phyloP scores from a whole-genome alignment of 2,329 filamentous ascomycete genomes.

The Hypoxylon sp. region DNA sequence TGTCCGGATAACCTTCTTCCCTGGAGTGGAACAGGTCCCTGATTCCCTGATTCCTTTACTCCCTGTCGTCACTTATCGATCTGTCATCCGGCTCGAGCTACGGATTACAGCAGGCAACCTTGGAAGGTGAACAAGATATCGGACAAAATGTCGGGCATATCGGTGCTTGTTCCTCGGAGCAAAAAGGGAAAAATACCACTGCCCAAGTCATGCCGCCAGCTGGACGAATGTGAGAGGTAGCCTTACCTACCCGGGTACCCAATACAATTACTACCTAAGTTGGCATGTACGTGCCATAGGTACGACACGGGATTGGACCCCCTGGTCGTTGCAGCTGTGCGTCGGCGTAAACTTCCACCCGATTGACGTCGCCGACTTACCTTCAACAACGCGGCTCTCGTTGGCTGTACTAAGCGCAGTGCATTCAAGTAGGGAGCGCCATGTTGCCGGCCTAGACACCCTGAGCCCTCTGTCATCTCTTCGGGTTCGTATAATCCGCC shows the following conservation, averaged over 20 bases:
- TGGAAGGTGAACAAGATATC: conserved; percentile 27
- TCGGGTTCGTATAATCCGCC: conserved; percentile 27
- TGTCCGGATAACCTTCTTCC: conserved; percentile 49
- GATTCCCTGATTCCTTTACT: conserved; percentile 31
- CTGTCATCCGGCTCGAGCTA: conserved; percentile 33
- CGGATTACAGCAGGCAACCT: conserved; percentile 13
- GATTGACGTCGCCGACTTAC: conserved; percentile 42
- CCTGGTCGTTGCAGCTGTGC: conserved; percentile 39
- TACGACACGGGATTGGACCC: conserved; percentile 34
- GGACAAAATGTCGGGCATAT: conserved; percentile 42
- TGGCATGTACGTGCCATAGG: conserved; percentile 17
- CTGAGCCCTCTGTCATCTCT: conserved; percentile 25
- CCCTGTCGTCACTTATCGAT: conserved; percentile 45
- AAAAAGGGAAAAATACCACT: conserved; percentile 21
- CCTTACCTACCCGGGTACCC: conserved; percentile 30
- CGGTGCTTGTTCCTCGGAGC: conserved; percentile 31
- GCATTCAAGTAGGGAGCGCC: conserved; percentile 19
- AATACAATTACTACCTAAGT: background rate
- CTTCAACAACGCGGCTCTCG: conserved; percentile 26
- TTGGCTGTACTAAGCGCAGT: conserved; percentile 38
- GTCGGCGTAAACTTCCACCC: conserved; percentile 39
- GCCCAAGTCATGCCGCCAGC: conserved; percentile 20
- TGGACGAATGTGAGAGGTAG: conserved; percentile 29
- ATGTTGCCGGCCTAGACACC: conserved; percentile 17
- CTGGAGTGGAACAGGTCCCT: conserved; percentile 43